A percentile compares a stretch with the other conserved stretches of the same genome.
These are phyloP conservation scores for Vachellia collinsii DNA, from an alignment of 306 rosid genomes.

Conservation along the genomic window DNA sequence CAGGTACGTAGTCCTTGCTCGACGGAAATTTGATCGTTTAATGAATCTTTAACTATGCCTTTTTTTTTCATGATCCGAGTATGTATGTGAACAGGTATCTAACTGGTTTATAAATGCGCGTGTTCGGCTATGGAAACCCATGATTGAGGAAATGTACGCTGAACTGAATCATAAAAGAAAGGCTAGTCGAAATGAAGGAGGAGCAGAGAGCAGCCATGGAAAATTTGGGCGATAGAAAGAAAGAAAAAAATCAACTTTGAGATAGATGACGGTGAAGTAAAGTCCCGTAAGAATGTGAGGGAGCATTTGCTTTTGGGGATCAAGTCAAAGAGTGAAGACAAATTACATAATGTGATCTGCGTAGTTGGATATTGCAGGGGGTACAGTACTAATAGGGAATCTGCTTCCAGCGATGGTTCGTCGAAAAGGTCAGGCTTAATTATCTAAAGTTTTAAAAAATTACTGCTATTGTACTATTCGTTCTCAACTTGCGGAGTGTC, in stretches of 20 bases:
- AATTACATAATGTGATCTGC: conserved; percentile 37
- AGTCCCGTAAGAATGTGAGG: conserved; percentile 17
- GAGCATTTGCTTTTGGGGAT: conserved; percentile 16
- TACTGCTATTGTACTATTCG: neutral
- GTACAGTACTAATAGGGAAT: conserved; percentile 15
- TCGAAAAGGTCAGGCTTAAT: neutral
- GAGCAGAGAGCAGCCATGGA: conserved; percentile 43
- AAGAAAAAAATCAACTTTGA: conserved; percentile 37
- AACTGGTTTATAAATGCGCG: conserved; percentile 98
- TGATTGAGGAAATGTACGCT: conserved; percentile 96
- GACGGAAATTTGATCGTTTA: neutral
- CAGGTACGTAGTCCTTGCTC: conserved; percentile 53
- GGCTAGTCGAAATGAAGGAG: conserved; percentile 45
- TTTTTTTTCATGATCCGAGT: neutral
- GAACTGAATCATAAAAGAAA: conserved; percentile 75
- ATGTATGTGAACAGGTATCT: conserved; percentile 58
- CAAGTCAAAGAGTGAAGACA: conserved; percentile 26
- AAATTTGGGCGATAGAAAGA: conserved; percentile 38
- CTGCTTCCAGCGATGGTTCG: conserved; percentile 19
- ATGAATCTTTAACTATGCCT: neutral
- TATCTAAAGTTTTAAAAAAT: neutral
- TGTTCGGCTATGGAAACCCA: conserved; percentile 92
- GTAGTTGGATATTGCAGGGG: conserved; percentile 11
- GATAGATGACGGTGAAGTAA: conserved; percentile 45
- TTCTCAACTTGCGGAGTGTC: neutral